A percentile compares a stretch with the other conserved stretches of the same genome.
Evolutionary conservation across 2,329 filamentous ascomycete species (phyloP).

Genomic region (Simplicillium aogashimaense): DNA sequence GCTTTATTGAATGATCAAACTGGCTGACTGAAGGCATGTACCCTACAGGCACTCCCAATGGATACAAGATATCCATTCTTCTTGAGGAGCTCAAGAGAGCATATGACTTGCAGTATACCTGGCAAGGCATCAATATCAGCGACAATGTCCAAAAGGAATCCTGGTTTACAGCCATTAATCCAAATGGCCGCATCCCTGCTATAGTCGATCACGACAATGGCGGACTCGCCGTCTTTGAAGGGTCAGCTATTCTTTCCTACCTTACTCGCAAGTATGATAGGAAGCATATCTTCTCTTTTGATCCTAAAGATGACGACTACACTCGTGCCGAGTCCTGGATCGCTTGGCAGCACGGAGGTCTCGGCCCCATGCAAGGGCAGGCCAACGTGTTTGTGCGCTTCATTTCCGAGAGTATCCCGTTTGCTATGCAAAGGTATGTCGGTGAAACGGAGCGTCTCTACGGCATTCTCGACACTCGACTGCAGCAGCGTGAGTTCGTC

Average conservation of each 20-base stretch:
- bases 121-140: constrained; percentile 47
- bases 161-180: constrained; percentile 53
- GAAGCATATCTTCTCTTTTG: constrained; percentile 32
- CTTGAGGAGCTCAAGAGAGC: constrained; percentile 58
- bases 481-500: constrained; percentile 40
- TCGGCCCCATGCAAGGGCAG: constrained; percentile 66
- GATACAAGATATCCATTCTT: constrained; percentile 48
- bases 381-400: constrained; percentile 64
- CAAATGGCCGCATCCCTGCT: constrained; percentile 57
- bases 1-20: no score
- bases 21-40: no score
- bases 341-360: constrained; percentile 63
- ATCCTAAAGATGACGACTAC: constrained; percentile 25
- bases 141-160: constrained; percentile 57
- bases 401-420: constrained; percentile 59
- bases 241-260: constrained; percentile 64
- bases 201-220: constrained; percentile 56
- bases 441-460: constrained; percentile 70
- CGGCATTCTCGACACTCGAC: constrained; percentile 58
- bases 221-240: constrained; percentile 61
- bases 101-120: constrained; percentile 51
- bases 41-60: constrained; percentile 37
- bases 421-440: constrained; percentile 62
- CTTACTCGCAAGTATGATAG: constrained; percentile 63
- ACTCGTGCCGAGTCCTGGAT: constrained; percentile 38